These are phyloP conservation scores for Talaromyces trachyspermus DNA, from an alignment of 495 filamentous ascomycete species.

Conservation along the genomic window DNA sequence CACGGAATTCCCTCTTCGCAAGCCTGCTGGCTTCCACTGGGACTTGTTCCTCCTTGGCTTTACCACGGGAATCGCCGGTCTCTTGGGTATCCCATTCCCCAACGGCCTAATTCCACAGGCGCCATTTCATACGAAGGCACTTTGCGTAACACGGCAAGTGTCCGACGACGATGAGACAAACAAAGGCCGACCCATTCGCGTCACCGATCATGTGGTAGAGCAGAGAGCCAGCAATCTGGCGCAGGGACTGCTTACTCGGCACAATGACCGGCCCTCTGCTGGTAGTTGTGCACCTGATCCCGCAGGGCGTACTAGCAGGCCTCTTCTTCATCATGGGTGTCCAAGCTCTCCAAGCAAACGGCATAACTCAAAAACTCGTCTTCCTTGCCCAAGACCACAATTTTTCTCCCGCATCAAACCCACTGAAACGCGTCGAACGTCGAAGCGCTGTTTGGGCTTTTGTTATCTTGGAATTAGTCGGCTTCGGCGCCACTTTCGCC, in stretches of 20 bases:
- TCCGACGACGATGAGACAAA: conserved; percentile 47
- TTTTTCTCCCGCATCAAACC: conserved; percentile 58
- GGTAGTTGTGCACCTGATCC: conserved; percentile 74
- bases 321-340: conserved; percentile 94
- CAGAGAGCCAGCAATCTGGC: conserved; percentile 83
- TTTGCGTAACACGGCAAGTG: conserved; percentile 66
- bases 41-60: conserved; percentile 86
- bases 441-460: conserved; percentile 66
- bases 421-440: conserved; percentile 54
- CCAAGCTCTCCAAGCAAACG: conserved; percentile 72
- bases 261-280: conserved; percentile 86
- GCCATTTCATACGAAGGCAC: conserved; percentile 82
- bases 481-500: conserved; percentile 84
- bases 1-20: conserved; percentile 82
- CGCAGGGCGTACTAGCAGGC: conserved; percentile 79
- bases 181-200: conserved; percentile 54
- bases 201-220: conserved; percentile 73
- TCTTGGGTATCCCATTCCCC: conserved; percentile 83
- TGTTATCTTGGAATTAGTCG: conserved; percentile 66
- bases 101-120: conserved; percentile 92
- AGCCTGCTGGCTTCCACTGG: conserved; percentile 95
- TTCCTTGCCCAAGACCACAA: conserved; percentile 62
- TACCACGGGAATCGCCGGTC: conserved; percentile 75
- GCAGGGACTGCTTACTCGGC: conserved; percentile 77
- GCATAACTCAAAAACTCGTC: conserved; percentile 73